Evolutionary conservation across 1,284 basidiomycete species (phyloP), one percentile per base, ranked within the genome.

Genomic region (Psilocybe mexicana): DNA sequence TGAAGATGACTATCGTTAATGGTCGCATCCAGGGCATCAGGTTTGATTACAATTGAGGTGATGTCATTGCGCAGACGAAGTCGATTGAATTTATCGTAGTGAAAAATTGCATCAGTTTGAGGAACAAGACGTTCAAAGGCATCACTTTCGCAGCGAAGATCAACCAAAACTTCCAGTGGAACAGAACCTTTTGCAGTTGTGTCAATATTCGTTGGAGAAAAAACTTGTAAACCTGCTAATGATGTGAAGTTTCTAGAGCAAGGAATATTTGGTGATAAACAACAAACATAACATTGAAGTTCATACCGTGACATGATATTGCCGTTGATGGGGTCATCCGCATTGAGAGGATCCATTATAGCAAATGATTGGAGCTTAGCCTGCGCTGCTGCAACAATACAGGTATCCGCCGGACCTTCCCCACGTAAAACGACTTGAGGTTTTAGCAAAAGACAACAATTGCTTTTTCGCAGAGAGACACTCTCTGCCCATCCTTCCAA

Each of bases 31-130:
- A 74, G 71, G 8, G 67, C 64, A 3, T 49, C 46, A 43, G 68
- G 65, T 52, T 72, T 72, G 12, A 67, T 64, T 24, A 68, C 62
- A 43, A 79, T 73, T 53, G 84, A 80, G 42, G 84, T 84, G 5
- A 85, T 76, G 59, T 85, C 87, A 67, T 89, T 93, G 43, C 90
- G 86, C 51, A 97, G 76, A 28, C 94, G 87, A 10, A 96, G 81
- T 47, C 90, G 86, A 72, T 99, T 98, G 79, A 98, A 98, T 71
- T 93, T 94, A 79, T 99, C 96, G 70, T 96, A 93, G 54, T 90
- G 87, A 63, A 97, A 83, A 1, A 82, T 87, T 3, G 93, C 93
- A 63, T 94, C 88, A 0, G 95, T 94, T 70, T 94, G 92, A 6
- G 93, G 91, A 1, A 98, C 90, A 44, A 99, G 82, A 1, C 95